phyloP scores from a whole-genome alignment of 164 flowering plant species.

The Tetracentron sinense region DNA sequence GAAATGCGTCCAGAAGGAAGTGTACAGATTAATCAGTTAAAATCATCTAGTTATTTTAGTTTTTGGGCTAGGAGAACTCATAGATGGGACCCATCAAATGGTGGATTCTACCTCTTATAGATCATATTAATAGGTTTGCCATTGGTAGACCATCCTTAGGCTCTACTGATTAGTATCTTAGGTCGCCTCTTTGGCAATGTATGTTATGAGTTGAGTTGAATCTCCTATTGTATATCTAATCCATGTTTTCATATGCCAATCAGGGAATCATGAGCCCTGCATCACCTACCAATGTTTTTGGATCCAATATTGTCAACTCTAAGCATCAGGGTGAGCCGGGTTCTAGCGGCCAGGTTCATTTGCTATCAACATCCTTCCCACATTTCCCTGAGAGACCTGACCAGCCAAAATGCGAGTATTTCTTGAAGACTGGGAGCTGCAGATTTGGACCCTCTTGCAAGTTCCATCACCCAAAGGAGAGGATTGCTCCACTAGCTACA shows the following conservation, averaged over 20 bases:
- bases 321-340: conserved; percentile 36
- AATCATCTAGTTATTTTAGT: background rate
- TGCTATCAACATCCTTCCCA: conserved; percentile 21
- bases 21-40: no score
- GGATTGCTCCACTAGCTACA: conserved; percentile 34
- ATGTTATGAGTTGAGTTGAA: no score
- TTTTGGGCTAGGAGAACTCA: background rate
- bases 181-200: background rate
- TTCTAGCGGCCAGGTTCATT: conserved; percentile 33
- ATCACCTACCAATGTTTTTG: conserved; percentile 34
- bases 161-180: background rate
- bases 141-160: background rate
- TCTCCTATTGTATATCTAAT: background rate
- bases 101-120: background rate
- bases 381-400: conserved; percentile 71
- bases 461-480: conserved; percentile 76
- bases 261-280: conserved; percentile 44
- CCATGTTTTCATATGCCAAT: conserved; percentile 4
- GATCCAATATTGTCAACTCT: conserved; percentile 32
- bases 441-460: conserved; percentile 80
- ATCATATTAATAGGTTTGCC: background rate
- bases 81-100: background rate
- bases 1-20: background rate
- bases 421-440: conserved; percentile 74
- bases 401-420: conserved; percentile 76